Conservation (phyloP, 2,329 filamentous ascomycete genomes). For the Colletotrichum salicis region DNA sequence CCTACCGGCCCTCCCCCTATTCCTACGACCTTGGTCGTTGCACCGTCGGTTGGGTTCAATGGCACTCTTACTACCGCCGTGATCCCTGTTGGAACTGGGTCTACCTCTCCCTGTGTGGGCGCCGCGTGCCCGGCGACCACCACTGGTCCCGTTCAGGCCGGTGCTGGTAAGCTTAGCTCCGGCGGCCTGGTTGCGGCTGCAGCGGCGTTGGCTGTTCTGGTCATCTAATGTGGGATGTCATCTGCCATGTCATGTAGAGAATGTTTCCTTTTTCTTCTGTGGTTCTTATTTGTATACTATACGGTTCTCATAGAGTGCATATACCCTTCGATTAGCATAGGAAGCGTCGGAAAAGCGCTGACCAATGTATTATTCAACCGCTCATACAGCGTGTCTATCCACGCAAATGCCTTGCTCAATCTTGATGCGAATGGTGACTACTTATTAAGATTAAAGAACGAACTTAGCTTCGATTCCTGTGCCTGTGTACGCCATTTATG, state of each 20-base stretch:
- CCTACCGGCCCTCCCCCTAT: background rate
- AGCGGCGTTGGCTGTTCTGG: constrained; percentile 8
- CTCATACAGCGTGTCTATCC: background rate
- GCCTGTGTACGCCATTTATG: too few relatives aligned
- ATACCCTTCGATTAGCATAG: constrained; percentile 24
- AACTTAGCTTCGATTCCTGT: too few relatives aligned
- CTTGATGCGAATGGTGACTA: background rate
- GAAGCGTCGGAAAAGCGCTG: background rate
- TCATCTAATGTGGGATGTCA: background rate
- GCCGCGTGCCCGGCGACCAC: constrained; percentile 28
- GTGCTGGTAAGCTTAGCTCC: constrained; percentile 18
- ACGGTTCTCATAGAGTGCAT: constrained; percentile 20
- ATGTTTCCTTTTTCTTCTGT: background rate
- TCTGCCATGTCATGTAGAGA: background rate
- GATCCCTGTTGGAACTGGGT: constrained; percentile 17
- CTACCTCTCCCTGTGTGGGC: constrained; percentile 14
- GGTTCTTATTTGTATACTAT: constrained; percentile 14
- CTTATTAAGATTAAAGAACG: too few relatives aligned
- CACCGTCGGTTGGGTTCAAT: constrained; percentile 23
- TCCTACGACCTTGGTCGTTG: constrained; percentile 26
- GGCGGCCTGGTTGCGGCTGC: constrained; percentile 10
- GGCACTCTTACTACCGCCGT: constrained; percentile 19
- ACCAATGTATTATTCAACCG: background rate
- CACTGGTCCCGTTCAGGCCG: constrained; percentile 25
- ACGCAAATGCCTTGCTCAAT: too few relatives aligned